Percentiles rank a stretch among this genome's conserved stretches.
These are phyloP conservation scores for Echium plantagineum DNA, from an alignment of 257 asterid species.

Conservation along the genomic window DNA sequence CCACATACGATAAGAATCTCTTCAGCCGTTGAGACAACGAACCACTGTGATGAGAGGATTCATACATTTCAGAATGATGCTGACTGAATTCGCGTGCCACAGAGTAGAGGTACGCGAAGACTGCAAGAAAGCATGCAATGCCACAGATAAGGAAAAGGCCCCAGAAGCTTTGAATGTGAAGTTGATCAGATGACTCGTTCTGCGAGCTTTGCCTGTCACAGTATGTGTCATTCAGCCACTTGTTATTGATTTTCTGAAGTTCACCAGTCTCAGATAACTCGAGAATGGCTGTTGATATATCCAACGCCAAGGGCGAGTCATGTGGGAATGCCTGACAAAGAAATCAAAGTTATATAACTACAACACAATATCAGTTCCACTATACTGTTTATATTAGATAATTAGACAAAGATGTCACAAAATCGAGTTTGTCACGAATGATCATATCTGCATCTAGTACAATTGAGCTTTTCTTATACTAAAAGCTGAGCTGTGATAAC, in stretches of 20 bases:
- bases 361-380: not conserved
- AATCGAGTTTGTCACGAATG: no score
- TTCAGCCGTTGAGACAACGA: conserved; percentile 22
- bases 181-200: conserved; percentile 24
- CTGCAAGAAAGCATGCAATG: conserved; percentile 43
- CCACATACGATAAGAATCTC: conserved; percentile 40
- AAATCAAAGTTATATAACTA: not conserved
- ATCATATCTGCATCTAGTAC: no score
- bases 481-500: no score
- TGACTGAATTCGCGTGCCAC: conserved; percentile 26
- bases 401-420: no score
- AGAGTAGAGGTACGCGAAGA: conserved; percentile 31
- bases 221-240: conserved; percentile 39
- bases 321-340: conserved; percentile 58
- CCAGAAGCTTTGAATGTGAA: conserved; percentile 92
- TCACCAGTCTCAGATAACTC: conserved; percentile 86
- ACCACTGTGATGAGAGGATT: conserved; percentile 5
- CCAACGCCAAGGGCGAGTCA: conserved; percentile 69
- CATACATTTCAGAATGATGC: conserved; percentile 12
- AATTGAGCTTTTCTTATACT: no score
- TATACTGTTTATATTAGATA: not conserved
- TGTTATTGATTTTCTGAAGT: conserved; percentile 66
- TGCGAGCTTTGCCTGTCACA: conserved; percentile 20
- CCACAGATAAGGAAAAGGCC: conserved; percentile 82
- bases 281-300: conserved; percentile 68